phyloP scores from a whole-genome alignment of 1,284 basidiomycete species.

The Uromyces viciae-fabae region DNA sequence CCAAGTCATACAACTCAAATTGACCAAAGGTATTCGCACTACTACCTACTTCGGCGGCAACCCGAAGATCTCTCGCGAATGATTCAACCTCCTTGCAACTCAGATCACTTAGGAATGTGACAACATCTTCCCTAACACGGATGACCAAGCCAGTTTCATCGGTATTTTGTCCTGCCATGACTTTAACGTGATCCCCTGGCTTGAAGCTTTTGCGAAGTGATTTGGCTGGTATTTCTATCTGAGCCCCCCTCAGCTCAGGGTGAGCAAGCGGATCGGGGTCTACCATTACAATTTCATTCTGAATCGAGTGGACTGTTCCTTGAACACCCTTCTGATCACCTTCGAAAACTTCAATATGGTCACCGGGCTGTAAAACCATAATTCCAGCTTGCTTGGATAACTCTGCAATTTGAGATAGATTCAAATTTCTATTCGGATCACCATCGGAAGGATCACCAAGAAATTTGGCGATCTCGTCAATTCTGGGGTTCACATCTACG shows the following conservation, averaged over 20 bases:
- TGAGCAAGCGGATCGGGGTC: conserved; percentile 62
- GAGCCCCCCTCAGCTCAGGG: conserved; percentile 62
- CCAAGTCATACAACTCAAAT: conserved; percentile 92
- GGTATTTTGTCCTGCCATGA: conserved; percentile 87
- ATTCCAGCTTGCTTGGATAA: conserved; percentile 80
- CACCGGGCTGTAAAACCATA: conserved; percentile 88
- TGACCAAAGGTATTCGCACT: conserved; percentile 83
- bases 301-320: conserved; percentile 84
- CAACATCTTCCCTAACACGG: conserved; percentile 69
- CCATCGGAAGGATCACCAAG: conserved; percentile 57
- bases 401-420: conserved; percentile 80
- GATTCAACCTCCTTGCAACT: conserved; percentile 92
- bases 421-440: conserved; percentile 58
- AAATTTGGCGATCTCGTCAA: conserved; percentile 94
- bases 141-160: conserved; percentile 96
- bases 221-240: conserved; percentile 75
- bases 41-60: conserved; percentile 90
- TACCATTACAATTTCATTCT: conserved; percentile 69
- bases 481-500: conserved; percentile 88
- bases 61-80: conserved; percentile 94
- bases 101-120: conserved; percentile 97
- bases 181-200: conserved; percentile 96
- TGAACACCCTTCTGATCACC: conserved; percentile 91
- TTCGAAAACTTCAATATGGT: conserved; percentile 95
- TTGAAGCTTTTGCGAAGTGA: conserved; percentile 93